A percentile compares a stretch with the other conserved stretches of the same genome.
These are phyloP conservation scores for Rosa multiflora DNA, from an alignment of 306 rosid genomes.

Conservation along the genomic window DNA sequence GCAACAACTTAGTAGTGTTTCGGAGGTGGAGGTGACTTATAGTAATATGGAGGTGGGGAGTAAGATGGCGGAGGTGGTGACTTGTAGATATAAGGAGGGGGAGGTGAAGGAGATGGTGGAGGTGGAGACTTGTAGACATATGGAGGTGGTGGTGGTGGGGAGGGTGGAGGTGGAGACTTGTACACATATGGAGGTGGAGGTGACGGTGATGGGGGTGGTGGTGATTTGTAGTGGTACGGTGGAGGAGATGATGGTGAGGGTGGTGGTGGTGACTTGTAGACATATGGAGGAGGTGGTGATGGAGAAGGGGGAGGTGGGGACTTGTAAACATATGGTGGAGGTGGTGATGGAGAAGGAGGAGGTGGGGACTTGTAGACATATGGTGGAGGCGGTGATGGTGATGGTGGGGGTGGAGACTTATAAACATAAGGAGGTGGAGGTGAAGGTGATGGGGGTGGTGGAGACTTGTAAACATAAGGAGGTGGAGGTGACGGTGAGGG, in stretches of 20 bases:
- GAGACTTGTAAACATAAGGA: no score
- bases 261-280: not conserved
- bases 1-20: not conserved
- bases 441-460: no score
- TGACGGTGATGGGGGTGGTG: no score
- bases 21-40: slow-evolving; percentile 13
- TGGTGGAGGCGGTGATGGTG: not conserved
- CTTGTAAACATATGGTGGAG: not conserved
- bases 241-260: no score
- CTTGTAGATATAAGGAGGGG: slow-evolving; percentile 4
- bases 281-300: not conserved
- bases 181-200: no score
- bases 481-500: no score
- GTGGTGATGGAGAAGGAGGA: not conserved
- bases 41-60: not conserved
- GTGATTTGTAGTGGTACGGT: no score
- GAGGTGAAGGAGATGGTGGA: slow-evolving; percentile 1
- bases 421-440: not conserved
- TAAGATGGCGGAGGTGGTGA: slow-evolving; percentile 7
- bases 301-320: not conserved
- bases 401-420: not conserved
- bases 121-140: not conserved
- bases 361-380: not conserved
- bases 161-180: not conserved
- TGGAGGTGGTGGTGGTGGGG: not conserved